Conservation (phyloP, 495 filamentous ascomycete species). For the Xylaria palmicola region DNA sequence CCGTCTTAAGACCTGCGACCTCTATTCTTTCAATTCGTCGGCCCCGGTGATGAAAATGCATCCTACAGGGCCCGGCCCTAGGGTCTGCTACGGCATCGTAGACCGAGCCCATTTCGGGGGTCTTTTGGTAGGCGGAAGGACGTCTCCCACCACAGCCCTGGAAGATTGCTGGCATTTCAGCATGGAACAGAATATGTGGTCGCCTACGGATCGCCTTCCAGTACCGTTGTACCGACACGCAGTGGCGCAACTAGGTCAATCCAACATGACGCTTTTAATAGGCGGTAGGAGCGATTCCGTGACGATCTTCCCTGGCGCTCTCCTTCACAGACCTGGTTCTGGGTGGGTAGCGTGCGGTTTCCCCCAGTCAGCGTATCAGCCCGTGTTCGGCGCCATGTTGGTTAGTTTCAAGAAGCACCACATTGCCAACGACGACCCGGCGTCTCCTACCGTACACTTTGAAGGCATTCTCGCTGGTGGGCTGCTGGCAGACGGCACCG, state of each 20-base stretch:
- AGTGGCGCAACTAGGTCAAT: slow-evolving; percentile 53
- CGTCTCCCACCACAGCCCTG: slow-evolving; percentile 65
- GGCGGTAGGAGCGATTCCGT: slow-evolving; percentile 66
- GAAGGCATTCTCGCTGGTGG: slow-evolving; percentile 68
- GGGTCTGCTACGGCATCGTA: slow-evolving; percentile 80
- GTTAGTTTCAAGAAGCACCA: slow-evolving; percentile 18
- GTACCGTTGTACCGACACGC: slow-evolving; percentile 70
- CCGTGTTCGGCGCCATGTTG: slow-evolving; percentile 62
- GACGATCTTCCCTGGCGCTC: slow-evolving; percentile 57
- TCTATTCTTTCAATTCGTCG: slow-evolving; percentile 40
- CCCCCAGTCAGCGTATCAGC: slow-evolving; percentile 34
- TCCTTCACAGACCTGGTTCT: slow-evolving; percentile 57
- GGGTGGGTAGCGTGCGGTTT: slow-evolving; percentile 48
- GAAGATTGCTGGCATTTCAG: slow-evolving; percentile 71
- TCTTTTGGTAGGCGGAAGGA: slow-evolving; percentile 75
- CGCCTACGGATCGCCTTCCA: slow-evolving; percentile 60
- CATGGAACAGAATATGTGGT: slow-evolving; percentile 54
- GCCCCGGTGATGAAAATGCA: slow-evolving; percentile 30
- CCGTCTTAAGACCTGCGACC: slow-evolving; percentile 60
- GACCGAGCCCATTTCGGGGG: slow-evolving; percentile 48
- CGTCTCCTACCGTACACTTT: slow-evolving; percentile 16
- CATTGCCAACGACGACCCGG: not conserved
- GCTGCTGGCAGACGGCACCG: slow-evolving; percentile 56
- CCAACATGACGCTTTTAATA: slow-evolving; percentile 56
- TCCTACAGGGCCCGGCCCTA: slow-evolving; percentile 43